Base-by-base conservation (phyloP, 2,329 filamentous ascomycete species). In the Ustilaginoidea virens region DNA sequence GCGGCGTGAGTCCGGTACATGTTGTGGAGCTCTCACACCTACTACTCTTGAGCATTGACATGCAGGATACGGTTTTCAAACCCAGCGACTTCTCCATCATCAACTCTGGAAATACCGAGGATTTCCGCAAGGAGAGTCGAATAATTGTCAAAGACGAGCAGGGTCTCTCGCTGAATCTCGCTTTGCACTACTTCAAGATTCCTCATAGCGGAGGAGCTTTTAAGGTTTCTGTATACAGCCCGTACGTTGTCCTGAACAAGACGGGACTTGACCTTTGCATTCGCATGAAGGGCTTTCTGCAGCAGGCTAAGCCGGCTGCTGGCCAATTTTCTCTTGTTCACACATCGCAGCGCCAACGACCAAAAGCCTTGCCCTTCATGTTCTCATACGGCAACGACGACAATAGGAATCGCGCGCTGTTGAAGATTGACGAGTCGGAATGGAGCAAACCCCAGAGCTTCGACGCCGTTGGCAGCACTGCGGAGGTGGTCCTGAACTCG, bases 381-480 rank as follows among this genome's bases (percentile, higher is more conserved):
- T 98, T 96, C 53, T 93, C 90, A 0, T 98, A 80, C 49, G 71
- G 74, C 2, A 82, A 69, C 13, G 80, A 93, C 39, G 90, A 98
- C 45, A 80, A 81, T 41, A 82, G 83, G 42, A 98, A 98, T 50
- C 74, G 90, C 39, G 85, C 83, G 5, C 60, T 92, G 25, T 60
- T 98, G 34, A 92, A 82, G 55, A 72, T 94, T 23, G 83, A 80
- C 5, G 80, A 92, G 31, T 94, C 90, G 1, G 71, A 76, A 35
- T 98, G 90, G 92, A 96, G 90, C 56, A 93, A 90, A 48, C 83
- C 87, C 1, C 87, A 96, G 49, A 94, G 83, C 65, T 93, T 98
- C 43, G 92, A 98, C 47, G 90, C 90, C 13, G 90, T 98, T 38
- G 90, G 90, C 18, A 96, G 87, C 44, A 85, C 79, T 1, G 78